Evolutionary conservation across 768 basidiomycete genomes (phyloP), one percentile per base, ranked within the genome.

Genomic region (Clathrus columnatus): DNA sequence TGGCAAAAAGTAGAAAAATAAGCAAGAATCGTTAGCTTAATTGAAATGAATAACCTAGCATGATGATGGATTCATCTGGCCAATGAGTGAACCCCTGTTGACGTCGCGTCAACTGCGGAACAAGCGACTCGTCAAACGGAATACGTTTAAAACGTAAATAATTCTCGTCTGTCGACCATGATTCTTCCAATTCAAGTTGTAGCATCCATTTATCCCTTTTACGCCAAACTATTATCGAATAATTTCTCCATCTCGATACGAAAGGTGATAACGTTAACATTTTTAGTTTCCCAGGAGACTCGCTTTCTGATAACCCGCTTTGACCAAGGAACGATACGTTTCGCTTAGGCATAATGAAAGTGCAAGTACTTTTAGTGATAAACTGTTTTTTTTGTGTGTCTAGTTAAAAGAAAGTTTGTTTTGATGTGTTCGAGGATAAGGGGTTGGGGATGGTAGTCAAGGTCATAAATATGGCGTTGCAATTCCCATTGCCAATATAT

Each of bases 1-100:
- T n/a, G n/a, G n/a, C n/a, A n/a, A n/a, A 7, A 47, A 18, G 24
- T 50, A 16, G 10, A 6, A 16, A 51, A 41, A 46, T 45, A 8
- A 17, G 50, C 8, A 23, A 6, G 48, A 43, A 7, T 8, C 50
- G 21, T 21, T 50, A 10, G 49, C 14, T 27, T 27, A 11, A 10
- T 16, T 16, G 10, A 10, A 14, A 48, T 48, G 14, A 48, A 10
- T 29, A 14, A 46, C 52, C 52, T 44, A 45, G 41, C 16, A 30
- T 45, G 16, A 54, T 27, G n/a, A 54, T 54, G 2, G 52, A 23
- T 20, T 54, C 52, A 27, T 54, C 52, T 17, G 52, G 29, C 52
- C 52, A 54, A 27, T 45, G 26, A 17, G 52, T 54, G 17, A 26
- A 6, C 7, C 52, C 52, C n/a, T 26, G 23, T 20, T 54, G 21